Conservation (phyloP, 208 protist genomes). For the Wallacemonas collosoma region DNA sequence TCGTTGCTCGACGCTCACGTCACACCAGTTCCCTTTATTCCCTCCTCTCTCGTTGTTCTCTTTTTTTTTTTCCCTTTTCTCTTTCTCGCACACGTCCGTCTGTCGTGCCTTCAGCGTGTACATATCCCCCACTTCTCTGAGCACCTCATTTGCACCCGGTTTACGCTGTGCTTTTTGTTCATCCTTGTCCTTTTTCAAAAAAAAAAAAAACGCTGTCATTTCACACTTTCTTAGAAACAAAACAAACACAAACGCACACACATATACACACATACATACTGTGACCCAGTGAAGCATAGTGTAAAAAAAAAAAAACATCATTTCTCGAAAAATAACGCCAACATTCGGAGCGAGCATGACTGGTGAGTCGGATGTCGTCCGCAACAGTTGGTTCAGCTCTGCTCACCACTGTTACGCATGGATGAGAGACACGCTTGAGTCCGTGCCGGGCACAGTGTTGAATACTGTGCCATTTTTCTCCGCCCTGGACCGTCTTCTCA, state of each 20-base stretch:
- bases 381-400: background rate
- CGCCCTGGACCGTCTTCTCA: background rate
- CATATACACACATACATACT: background rate
- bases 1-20: no score
- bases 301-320: no score
- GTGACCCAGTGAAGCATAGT: no score
- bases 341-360: background rate
- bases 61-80: background rate
- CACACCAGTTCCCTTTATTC: background rate
- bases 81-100: no score
- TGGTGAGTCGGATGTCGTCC: background rate
- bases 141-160: no score
- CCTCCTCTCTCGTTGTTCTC: background rate
- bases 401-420: background rate
- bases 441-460: background rate
- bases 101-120: no score
- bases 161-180: background rate
- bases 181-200: background rate
- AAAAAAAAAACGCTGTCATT: background rate
- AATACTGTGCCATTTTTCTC: background rate
- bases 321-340: no score
- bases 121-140: no score
- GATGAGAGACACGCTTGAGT: background rate
- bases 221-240: background rate
- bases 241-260: background rate